A percentile compares a stretch with the other conserved stretches of the same genome.
These are phyloP conservation scores for Lobosporangium transversale DNA, from an alignment of 192 early-diverging fungal species.

Conservation along the genomic window DNA sequence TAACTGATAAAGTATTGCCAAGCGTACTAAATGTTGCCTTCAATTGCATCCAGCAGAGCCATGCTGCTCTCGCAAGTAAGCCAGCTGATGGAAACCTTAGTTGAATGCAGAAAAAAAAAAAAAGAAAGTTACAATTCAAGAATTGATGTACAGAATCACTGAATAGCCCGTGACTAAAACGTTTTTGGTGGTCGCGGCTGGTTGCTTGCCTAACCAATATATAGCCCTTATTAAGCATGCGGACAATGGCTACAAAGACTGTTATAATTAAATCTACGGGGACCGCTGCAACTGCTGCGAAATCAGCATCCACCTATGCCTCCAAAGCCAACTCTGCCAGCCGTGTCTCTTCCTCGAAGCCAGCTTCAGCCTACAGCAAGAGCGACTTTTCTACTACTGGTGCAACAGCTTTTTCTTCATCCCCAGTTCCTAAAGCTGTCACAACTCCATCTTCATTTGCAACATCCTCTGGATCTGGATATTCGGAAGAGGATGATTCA, in stretches of 20 bases:
- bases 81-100: neutral
- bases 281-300: neutral
- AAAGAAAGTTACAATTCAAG: no score
- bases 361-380: conserved; percentile 14
- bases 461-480: neutral
- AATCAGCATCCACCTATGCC: conserved; percentile 10
- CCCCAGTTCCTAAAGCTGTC: conserved; percentile 4
- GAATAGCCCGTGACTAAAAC: no score
- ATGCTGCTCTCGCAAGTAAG: conserved; percentile 34
- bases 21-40: no score
- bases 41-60: conserved; percentile 6
- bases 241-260: conserved; percentile 42
- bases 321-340: conserved; percentile 9
- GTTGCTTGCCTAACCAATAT: neutral
- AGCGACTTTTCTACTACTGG: conserved; percentile 15
- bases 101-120: no score
- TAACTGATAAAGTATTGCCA: no score
- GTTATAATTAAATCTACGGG: conserved; percentile 28
- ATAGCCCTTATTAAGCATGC: conserved; percentile 11
- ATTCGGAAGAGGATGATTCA: conserved; percentile 13
- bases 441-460: neutral
- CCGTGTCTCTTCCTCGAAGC: neutral
- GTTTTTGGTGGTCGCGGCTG: no score
- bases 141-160: no score
- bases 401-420: neutral